Evolutionary conservation across 148 eudicot species (phyloP).

Genomic region (Rhododendron vialii): DNA sequence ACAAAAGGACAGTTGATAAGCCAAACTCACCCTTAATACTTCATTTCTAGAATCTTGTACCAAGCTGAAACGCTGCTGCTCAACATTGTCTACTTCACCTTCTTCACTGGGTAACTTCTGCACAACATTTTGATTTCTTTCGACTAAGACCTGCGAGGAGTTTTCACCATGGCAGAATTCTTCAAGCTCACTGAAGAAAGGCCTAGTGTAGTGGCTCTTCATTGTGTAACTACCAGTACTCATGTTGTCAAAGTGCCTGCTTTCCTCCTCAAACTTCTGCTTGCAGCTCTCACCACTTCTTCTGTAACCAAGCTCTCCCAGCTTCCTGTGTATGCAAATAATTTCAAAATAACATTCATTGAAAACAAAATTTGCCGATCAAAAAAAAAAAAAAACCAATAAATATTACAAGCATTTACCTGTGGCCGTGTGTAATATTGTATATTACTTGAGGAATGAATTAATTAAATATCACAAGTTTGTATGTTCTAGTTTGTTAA

Average conservation of each 20-base stretch:
- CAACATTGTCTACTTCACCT: constrained; percentile 16
- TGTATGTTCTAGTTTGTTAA: neutral
- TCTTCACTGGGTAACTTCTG: constrained; percentile 13
- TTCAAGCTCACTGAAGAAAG: constrained; percentile 63
- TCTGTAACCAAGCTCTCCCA: constrained; percentile 68
- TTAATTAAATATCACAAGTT: neutral
- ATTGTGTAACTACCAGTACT: constrained; percentile 11
- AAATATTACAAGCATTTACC: neutral
- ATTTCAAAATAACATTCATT: too few relatives aligned
- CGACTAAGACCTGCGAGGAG: constrained; percentile 9
- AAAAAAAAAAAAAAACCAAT: too few relatives aligned
- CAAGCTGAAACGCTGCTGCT: constrained; percentile 7
- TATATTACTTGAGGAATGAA: neutral
- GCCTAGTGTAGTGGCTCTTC: constrained; percentile 42
- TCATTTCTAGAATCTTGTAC: constrained; percentile 14
- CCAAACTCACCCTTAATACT: constrained; percentile 4
- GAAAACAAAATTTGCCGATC: neutral
- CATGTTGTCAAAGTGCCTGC: constrained; percentile 42
- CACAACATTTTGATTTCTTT: constrained; percentile 12
- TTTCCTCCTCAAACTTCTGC: constrained; percentile 80
- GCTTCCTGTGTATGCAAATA: constrained; percentile 44
- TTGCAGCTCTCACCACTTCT: constrained; percentile 74
- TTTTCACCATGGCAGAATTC: constrained; percentile 39
- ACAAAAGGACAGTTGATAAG: neutral
- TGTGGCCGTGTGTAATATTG: neutral